Evolutionary conservation across 1,284 basidiomycete species (phyloP).

Genomic region (Lentinula novae-zelandiae): DNA sequence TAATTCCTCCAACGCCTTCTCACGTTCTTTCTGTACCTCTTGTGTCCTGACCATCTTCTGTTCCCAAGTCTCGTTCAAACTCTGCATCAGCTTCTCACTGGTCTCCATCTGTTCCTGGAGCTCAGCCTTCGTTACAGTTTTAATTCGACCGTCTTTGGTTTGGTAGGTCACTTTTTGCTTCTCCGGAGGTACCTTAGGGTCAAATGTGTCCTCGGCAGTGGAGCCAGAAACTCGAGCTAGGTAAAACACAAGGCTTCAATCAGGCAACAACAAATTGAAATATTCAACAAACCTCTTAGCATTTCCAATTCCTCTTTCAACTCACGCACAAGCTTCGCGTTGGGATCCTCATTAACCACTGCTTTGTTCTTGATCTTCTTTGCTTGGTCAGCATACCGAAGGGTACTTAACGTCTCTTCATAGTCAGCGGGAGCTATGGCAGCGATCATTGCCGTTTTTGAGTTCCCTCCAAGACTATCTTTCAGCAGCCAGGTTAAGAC

Average conservation of each 20-base stretch:
- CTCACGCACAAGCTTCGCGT: constrained; percentile 96
- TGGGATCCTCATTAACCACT: constrained; percentile 98
- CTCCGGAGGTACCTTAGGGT: constrained; percentile 87
- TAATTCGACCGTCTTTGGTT: constrained; percentile 91
- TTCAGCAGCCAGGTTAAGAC: constrained; percentile 97
- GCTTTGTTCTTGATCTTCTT: constrained; percentile 99
- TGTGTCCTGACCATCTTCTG: constrained; percentile 92
- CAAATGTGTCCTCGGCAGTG: constrained; percentile 73
- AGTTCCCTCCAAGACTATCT: constrained; percentile 94
- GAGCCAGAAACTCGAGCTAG: constrained; percentile 68
- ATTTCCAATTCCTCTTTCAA: constrained; percentile 96
- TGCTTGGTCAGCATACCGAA: constrained; percentile 96
- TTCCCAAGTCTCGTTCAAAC: constrained; percentile 97
- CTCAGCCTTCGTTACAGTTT: constrained; percentile 95
- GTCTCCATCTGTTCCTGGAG: constrained; percentile 96
- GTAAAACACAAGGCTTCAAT: constrained; percentile 13
- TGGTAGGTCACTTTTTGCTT: constrained; percentile 95
- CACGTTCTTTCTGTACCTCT: constrained; percentile 93
- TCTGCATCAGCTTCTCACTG: constrained; percentile 96
- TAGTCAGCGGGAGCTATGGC: constrained; percentile 98
- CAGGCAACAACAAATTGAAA: not conserved
- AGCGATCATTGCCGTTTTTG: constrained; percentile 97
- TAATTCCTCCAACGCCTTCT: constrained; percentile 95
- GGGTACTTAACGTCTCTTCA: constrained; percentile 93
- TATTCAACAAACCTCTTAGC: constrained; percentile 55